Evolutionary conservation across 1,284 basidiomycete species (phyloP).

Genomic region (Leccinum insolens): DNA sequence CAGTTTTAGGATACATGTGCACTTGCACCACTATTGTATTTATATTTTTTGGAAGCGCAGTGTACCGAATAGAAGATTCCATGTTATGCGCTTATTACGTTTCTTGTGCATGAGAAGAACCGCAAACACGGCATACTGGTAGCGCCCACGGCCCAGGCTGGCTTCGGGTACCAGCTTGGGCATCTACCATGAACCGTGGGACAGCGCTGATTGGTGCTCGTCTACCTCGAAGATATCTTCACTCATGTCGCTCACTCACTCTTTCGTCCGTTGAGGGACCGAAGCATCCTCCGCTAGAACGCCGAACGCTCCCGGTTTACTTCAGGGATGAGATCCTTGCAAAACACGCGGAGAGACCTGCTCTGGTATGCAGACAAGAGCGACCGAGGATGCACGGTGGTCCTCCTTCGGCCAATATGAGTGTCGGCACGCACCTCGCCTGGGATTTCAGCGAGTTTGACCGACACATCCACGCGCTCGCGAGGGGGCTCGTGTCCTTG

Average conservation of each 20-base stretch:
- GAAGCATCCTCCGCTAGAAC: conserved; percentile 58
- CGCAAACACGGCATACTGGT: too few relatives aligned
- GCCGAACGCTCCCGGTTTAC: conserved; percentile 64
- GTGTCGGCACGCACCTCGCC: conserved; percentile 53
- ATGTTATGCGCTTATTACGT: too few relatives aligned
- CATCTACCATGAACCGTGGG: too few relatives aligned
- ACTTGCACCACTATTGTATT: too few relatives aligned
- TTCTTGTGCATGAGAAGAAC: too few relatives aligned
- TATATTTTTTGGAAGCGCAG: too few relatives aligned
- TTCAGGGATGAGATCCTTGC: conserved; percentile 60
- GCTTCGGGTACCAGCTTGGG: too few relatives aligned
- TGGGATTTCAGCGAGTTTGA: conserved; percentile 81
- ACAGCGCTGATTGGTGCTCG: not conserved
- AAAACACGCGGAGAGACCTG: conserved; percentile 55
- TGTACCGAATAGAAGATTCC: too few relatives aligned
- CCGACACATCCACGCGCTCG: conserved; percentile 65
- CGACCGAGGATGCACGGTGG: conserved; percentile 60
- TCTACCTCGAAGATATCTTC: conserved; percentile 3
- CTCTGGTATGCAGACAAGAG: conserved; percentile 70
- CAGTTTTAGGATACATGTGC: too few relatives aligned
- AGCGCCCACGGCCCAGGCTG: too few relatives aligned
- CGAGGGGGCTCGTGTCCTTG: conserved; percentile 68
- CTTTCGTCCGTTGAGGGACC: conserved; percentile 64
- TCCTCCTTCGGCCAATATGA: conserved; percentile 52
- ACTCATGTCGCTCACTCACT: conserved; percentile 29